Evolutionary conservation across 352 stramenopile species (phyloP).

Genomic region (Elongisporangium prolatum): DNA sequence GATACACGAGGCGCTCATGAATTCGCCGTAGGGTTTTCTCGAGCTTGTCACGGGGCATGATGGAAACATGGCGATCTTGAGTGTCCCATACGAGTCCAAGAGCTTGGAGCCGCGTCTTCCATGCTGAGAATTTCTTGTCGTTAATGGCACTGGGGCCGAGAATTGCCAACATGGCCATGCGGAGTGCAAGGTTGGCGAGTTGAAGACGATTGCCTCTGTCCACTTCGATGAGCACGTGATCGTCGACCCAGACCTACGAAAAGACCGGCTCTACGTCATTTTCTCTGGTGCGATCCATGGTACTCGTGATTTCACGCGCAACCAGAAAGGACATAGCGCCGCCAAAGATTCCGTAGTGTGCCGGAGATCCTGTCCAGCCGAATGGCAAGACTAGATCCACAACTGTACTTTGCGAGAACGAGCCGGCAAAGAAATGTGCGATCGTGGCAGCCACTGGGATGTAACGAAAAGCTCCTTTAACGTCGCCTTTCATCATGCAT

Average conservation of each 20-base stretch:
- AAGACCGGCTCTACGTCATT: slow-evolving; percentile 13
- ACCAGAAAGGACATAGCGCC: slow-evolving; percentile 15
- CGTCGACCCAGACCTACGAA: slow-evolving; percentile 18
- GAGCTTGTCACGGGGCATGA: slow-evolving; percentile 14
- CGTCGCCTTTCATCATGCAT: slow-evolving; percentile 10
- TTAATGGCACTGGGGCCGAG: slow-evolving; percentile 11
- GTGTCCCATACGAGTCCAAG: slow-evolving; percentile 15
- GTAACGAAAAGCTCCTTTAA: slow-evolving; percentile 5
- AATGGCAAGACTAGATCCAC: slow-evolving; percentile 13
- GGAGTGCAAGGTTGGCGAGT: slow-evolving; percentile 5
- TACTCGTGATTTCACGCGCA: slow-evolving; percentile 4
- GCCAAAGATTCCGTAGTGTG: slow-evolving; percentile 13
- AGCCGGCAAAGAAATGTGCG: too few relatives aligned
- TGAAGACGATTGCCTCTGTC: neutral
- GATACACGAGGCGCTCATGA: too few relatives aligned
- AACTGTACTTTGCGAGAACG: neutral
- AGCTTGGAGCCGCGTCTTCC: slow-evolving; percentile 1
- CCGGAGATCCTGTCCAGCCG: slow-evolving; percentile 13
- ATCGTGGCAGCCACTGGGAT: neutral
- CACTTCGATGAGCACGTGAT: slow-evolving; percentile 19
- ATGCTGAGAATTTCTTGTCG: slow-evolving; percentile 10
- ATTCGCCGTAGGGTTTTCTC: neutral
- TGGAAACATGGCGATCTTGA: neutral
- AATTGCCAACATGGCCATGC: slow-evolving; percentile 10
- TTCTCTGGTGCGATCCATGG: neutral